Evolutionary conservation across 805 yeast genomes (phyloP), one percentile per base, ranked within the genome.

Genomic region (Dipodascopsis uninucleata): DNA sequence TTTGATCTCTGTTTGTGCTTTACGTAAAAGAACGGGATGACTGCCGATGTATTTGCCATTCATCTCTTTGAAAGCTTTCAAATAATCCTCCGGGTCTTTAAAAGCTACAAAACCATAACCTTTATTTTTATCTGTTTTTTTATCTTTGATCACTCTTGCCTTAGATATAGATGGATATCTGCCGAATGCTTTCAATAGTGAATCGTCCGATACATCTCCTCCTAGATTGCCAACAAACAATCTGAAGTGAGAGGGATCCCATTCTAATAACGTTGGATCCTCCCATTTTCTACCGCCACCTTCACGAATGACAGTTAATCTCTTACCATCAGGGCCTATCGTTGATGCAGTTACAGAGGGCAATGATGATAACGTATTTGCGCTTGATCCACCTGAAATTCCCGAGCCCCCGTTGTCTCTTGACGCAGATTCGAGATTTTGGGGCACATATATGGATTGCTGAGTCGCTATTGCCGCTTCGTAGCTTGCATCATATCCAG

Each of bases 61-160:
- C 79, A 82, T 75, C 56, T 81, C 85, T 59, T 78, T 80, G 63
- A 81, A 84, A 2, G 89, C 87, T 40, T 68, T 65, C 43, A 84
- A 67, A 56, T 81, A 84, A 58, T 84, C 90, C 17, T 78, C 77
- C 0, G 89, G 64, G 48, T 72, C 73, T 2, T 66, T 68, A 61
- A 85, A 84, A 4, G 85, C 78, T 10, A 84, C 82, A 61, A 84
- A 85, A 5, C 88, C 94, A 60, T 68, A 85, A 3, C 94, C 93
- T 58, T 76, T 79, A 47, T 72, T 71, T 50, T 70, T 72, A 6
- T 66, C 69, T 0, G 74, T 66, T 24, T 62, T 64, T 18, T 62
- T 61, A 52, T 79, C 84, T 31, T 61, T 47, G 1, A 86, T 85
- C 1, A 82, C 83, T 41, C 74, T 71, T 4, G 76, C 83, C 52